Evolutionary conservation across 805 yeast genomes (phyloP).

Genomic region (Yamadazyma ubonensis): DNA sequence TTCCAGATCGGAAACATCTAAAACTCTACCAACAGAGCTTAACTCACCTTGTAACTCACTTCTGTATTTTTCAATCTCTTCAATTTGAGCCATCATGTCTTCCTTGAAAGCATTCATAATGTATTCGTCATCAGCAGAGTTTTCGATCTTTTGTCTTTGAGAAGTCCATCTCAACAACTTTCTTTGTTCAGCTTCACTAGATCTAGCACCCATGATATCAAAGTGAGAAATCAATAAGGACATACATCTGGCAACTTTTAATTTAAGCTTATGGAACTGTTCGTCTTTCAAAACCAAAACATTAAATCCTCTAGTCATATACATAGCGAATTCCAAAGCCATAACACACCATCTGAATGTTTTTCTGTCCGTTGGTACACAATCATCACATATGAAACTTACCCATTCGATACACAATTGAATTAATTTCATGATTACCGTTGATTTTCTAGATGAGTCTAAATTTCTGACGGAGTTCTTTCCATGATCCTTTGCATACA

Average conservation of each 20-base stretch:
- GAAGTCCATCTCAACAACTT: slow-evolving; percentile 54
- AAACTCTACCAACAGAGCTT: slow-evolving; percentile 73
- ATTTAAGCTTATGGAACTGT: slow-evolving; percentile 68
- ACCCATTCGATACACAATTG: slow-evolving; percentile 87
- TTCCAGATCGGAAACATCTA: slow-evolving; percentile 84
- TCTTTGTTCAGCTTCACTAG: slow-evolving; percentile 64
- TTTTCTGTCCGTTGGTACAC: slow-evolving; percentile 85
- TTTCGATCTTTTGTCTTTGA: slow-evolving; percentile 53
- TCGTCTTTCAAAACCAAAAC: slow-evolving; percentile 76
- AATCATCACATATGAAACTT: slow-evolving; percentile 88
- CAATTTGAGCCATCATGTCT: slow-evolving; percentile 65
- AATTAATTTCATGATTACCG: slow-evolving; percentile 68
- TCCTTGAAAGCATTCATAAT: slow-evolving; percentile 54
- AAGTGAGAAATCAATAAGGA: slow-evolving; percentile 90
- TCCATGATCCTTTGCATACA: slow-evolving; percentile 80
- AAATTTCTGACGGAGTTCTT: slow-evolving; percentile 64
- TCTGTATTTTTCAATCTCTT: slow-evolving; percentile 59
- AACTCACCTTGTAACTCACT: slow-evolving; percentile 40
- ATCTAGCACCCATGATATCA: slow-evolving; percentile 97
- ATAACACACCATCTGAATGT: slow-evolving; percentile 96
- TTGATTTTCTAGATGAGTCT: slow-evolving; percentile 64
- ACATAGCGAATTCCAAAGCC: slow-evolving; percentile 95
- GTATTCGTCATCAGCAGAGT: slow-evolving; percentile 39
- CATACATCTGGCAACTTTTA: slow-evolving; percentile 92
- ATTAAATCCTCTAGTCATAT: slow-evolving; percentile 86